Base-by-base conservation (phyloP, 2,329 filamentous ascomycete species). In the Diaporthe nobilis region DNA sequence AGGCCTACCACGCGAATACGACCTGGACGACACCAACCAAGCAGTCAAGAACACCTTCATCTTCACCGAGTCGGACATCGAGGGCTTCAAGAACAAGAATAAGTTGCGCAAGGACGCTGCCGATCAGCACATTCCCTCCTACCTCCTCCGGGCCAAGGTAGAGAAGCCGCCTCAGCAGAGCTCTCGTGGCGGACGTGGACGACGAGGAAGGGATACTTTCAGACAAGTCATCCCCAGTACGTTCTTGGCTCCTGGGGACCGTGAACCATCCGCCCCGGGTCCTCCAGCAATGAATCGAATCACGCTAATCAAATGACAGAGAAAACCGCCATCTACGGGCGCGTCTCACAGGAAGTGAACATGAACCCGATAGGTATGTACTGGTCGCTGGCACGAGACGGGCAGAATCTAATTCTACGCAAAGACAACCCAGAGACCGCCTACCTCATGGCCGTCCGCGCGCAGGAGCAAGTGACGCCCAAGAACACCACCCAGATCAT, bases 51-150 rank as follows among this genome's bases (percentile, higher is more conserved):
- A 98, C 84, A 97, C 95, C 28, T 98, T 94, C 82, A 88, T 98
- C 74, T 99, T 99, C 82, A 95, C 94, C 55, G 97, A 99, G 85
- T 95, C 98, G 83, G 95, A 98, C 81, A 89, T 98, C 31, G 94
- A 95, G 0, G 94, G 94, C 51, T 95, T 92, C 85, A 90, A 90
- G 79, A 86, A 87, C 25, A 90, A 89, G 82, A 90, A 90, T 81
- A 90, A 88, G 80, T 85, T 85, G 65, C 87, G 89, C 70, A 87
- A 88, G n/a, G 88, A 91, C 72, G 88, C 89, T 12, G 85, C 90
- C 4, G 89, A 88, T 60, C 88, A 87, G 25, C 89, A 91, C 71
- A 91, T 93, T 76, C 91, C 91, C 6, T 85, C 88, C 7, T 88
- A 90, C 49, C 85, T 93, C 37, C 81, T 90, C 77, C 86, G 87